phyloP scores from a whole-genome alignment of 805 yeast species.

The Kazachstania bromeliacearum region DNA sequence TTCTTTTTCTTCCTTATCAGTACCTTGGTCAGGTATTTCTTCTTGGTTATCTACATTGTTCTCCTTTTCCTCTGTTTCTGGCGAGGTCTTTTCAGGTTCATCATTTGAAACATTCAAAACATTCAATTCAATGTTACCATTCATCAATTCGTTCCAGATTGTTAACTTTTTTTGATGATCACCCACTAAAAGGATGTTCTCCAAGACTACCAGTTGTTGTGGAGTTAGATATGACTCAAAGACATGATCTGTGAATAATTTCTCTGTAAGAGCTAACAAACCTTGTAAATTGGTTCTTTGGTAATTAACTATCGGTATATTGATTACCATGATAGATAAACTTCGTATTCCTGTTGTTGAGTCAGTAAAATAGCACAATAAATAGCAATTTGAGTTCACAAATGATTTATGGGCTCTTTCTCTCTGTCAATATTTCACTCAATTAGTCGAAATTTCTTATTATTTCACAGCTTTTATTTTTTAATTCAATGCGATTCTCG shows the following conservation, averaged over 20 bases:
- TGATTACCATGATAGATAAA: no score
- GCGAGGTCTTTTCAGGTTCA: constrained; percentile 1
- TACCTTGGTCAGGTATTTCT: background rate
- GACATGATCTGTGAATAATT: constrained; percentile 30
- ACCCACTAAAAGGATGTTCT: constrained; percentile 34
- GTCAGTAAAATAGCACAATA: no score
- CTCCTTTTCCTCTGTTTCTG: constrained; percentile 2
- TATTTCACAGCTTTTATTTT: no score
- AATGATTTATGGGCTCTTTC: no score
- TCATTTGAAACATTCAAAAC: constrained; percentile 9
- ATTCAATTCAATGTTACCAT: constrained; percentile 24
- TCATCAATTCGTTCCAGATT: constrained; percentile 40
- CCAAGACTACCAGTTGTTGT: constrained; percentile 46
- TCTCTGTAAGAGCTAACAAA: constrained; percentile 29
- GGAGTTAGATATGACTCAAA: constrained; percentile 44
- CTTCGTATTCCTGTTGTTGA: no score
- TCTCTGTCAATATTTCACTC: no score
- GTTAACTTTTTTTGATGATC: constrained; percentile 17
- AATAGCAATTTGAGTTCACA: no score
- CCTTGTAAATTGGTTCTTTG: constrained; percentile 25
- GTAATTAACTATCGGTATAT: constrained; percentile 22
- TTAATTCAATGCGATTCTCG: no score
- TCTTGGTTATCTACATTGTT: constrained; percentile 9
- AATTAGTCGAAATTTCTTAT: no score
- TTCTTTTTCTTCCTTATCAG: constrained; percentile 1